Evolutionary conservation across 2,329 filamentous ascomycete species (phyloP), one percentile per base, ranked within the genome.

Genomic region (Knufia fluminis): DNA sequence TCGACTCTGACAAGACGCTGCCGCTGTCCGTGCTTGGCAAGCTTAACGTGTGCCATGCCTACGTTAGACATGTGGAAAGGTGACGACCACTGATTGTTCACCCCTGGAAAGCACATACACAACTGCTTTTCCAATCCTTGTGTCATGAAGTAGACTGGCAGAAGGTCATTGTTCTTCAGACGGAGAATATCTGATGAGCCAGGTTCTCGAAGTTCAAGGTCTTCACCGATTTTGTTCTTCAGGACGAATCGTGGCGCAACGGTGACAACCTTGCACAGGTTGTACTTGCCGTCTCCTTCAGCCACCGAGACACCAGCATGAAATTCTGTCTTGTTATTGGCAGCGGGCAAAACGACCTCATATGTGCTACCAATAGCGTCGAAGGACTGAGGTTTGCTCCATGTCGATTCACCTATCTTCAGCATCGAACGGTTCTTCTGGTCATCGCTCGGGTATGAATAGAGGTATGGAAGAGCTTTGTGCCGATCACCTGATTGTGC

Each of bases 381-480:
- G 60, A 98, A 95, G 75, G 88, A 96, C 64, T 97, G 91, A 0
- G 91, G 88, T 64, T 92, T 95, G 69, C 92, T 97, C 94, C 92
- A 98, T 52, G 83, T 79, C 1, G 92, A 96, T 48, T 94, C 85
- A 3, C 85, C 88, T 35, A 96, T 80, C 68, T 87, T 94, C 52
- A 98, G 72, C 39, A 94, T 71, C 4, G 88, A 89, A 57, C 92
- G 82, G 65, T 98, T 98, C 59, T 88, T 87, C 59, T 86, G 85
- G 61, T 98, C 92, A 56, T 95, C 86, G 17, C 78, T 87, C 1
- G 81, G 79, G 64, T 85, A 98, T 0, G 92, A 95, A 67, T 97
- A 98, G 89, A 98, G 96, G 63, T 95, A 86, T 0, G 94, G 92
- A 31, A 85, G 71, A 0, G 89, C 83, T 63, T 88, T 90, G 32